These are phyloP conservation scores for Oryza glaberrima DNA, from an alignment of 176 grass and related monocot genomes.

Conservation along the genomic window DNA sequence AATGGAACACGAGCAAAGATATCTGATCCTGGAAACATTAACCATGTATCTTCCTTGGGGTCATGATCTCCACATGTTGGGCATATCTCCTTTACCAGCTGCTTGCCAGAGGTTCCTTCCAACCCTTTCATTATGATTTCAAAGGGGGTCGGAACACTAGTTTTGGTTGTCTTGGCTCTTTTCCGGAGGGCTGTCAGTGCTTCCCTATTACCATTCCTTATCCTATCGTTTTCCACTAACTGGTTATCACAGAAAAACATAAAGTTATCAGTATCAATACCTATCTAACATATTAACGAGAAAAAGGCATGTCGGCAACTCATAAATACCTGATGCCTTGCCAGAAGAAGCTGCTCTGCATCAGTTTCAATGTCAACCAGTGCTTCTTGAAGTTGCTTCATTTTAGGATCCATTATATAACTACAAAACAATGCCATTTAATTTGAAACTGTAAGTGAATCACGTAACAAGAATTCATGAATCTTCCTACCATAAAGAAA, in stretches of 20 bases:
- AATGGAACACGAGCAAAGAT: conserved; percentile 81
- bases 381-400: conserved; percentile 68
- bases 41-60: conserved; percentile 72
- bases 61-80: conserved; percentile 73
- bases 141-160: conserved; percentile 76
- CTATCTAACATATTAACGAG: not conserved
- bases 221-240: conserved; percentile 77
- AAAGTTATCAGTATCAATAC: not conserved
- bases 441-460: not conserved
- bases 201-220: conserved; percentile 77
- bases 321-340: conserved; percentile 75
- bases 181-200: conserved; percentile 73
- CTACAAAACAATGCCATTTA: conserved; percentile 35
- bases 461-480: not conserved
- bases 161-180: conserved; percentile 77
- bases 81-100: conserved; percentile 83
- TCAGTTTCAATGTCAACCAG: conserved; percentile 78
- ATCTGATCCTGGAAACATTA: conserved; percentile 84
- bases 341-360: conserved; percentile 81
- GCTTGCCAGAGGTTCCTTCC: conserved; percentile 58
- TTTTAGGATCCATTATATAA: conserved; percentile 64
- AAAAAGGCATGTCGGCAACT: conserved; percentile 4
- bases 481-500: not conserved
- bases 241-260: conserved; percentile 31
- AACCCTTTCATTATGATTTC: conserved; percentile 83